A percentile compares a stretch with the other conserved stretches of the same genome.
Evolutionary conservation across 495 filamentous ascomycete genomes (phyloP).

Genomic region (Aspergillus funiculosus): DNA sequence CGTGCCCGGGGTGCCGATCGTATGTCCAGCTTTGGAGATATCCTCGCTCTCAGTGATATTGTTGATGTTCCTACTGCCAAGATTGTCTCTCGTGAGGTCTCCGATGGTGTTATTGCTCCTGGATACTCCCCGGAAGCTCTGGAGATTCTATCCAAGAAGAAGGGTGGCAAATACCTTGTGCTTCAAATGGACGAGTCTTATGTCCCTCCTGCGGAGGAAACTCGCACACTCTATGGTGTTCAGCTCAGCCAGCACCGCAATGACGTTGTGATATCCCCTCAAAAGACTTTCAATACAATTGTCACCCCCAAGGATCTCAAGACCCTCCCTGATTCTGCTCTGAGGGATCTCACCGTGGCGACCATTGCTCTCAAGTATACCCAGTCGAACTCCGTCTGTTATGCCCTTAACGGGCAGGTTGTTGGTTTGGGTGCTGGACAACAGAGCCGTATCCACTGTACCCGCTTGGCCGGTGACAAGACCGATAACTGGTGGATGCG

Average conservation of each 20-base stretch:
- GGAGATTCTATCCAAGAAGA: conserved; percentile 94
- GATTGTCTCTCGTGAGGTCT: conserved; percentile 96
- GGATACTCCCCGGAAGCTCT: conserved; percentile 78
- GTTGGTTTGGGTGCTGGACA: conserved; percentile 94
- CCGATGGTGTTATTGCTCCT: conserved; percentile 91
- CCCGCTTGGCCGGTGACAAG: conserved; percentile 95
- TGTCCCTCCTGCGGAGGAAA: conserved; percentile 68
- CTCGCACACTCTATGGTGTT: conserved; percentile 81
- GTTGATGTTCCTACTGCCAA: conserved; percentile 89
- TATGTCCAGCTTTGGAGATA: conserved; percentile 95
- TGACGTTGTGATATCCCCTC: conserved; percentile 76
- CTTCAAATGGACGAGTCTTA: conserved; percentile 90
- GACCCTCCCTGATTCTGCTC: conserved; percentile 69
- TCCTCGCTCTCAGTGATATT: conserved; percentile 85
- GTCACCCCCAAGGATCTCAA: conserved; percentile 74
- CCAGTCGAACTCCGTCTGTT: conserved; percentile 98
- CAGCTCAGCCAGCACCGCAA: conserved; percentile 85
- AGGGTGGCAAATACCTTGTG: conserved; percentile 93
- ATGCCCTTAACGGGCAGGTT: conserved; percentile 89
- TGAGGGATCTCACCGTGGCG: conserved; percentile 87
- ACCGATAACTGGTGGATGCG: conserved; percentile 99
- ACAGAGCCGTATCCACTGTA: conserved; percentile 97
- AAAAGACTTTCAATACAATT: conserved; percentile 74
- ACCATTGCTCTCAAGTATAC: conserved; percentile 98
- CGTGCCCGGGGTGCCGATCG: conserved; percentile 91